Percentiles rank a stretch among this genome's conserved stretches.
Evolutionary conservation across 1,139 yeast species (phyloP).

Genomic region (Candida frijolesensis): DNA sequence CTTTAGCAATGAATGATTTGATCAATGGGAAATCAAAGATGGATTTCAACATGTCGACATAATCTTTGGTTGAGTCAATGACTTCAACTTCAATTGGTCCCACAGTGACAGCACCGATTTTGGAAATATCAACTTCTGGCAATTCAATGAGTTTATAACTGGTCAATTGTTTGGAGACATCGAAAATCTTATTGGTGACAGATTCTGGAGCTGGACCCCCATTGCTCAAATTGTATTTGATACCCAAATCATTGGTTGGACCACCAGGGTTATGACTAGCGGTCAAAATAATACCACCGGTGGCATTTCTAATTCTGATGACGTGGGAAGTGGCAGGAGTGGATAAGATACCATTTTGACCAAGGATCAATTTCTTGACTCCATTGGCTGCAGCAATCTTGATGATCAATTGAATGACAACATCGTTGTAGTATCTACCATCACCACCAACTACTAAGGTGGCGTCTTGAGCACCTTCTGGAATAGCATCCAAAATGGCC

Average conservation of each 20-base stretch:
- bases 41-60: constrained; percentile 74
- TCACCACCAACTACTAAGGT: constrained; percentile 95
- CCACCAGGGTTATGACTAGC: constrained; percentile 99
- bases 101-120: constrained; percentile 56
- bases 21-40: constrained; percentile 90
- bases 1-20: constrained; percentile 60
- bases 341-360: constrained; percentile 83
- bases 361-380: constrained; percentile 79
- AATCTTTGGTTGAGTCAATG: constrained; percentile 79
- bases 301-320: constrained; percentile 74
- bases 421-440: constrained; percentile 88
- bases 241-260: constrained; percentile 88
- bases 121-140: constrained; percentile 61
- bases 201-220: constrained; percentile 99
- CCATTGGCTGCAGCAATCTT: constrained; percentile 91
- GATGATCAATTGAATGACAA: constrained; percentile 79
- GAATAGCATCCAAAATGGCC: constrained; percentile 81
- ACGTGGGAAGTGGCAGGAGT: constrained; percentile 97
- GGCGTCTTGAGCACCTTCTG: constrained; percentile 78
- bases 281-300: constrained; percentile 95
- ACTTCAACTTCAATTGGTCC: constrained; percentile 70
- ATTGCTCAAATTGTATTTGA: constrained; percentile 90
- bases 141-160: constrained; percentile 61
- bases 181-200: constrained; percentile 86
- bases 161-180: constrained; percentile 59